These are phyloP conservation scores for Phytophthora macrochlamydospora DNA, from an alignment of 352 stramenopile species.

Conservation along the genomic window DNA sequence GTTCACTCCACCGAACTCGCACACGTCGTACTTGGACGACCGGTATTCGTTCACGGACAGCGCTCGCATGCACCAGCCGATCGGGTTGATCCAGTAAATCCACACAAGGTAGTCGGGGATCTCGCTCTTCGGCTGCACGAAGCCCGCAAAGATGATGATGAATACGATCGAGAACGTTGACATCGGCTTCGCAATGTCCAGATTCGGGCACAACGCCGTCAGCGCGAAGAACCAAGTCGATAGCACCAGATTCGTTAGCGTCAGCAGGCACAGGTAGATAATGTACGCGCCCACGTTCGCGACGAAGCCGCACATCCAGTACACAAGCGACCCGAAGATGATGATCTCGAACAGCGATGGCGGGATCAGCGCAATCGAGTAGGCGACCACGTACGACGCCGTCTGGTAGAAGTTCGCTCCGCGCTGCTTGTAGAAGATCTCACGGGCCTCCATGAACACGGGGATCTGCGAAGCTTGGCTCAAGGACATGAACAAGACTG, in stretches of 20 bases:
- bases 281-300: constrained; percentile 1
- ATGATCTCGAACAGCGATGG: constrained; percentile 1
- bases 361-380: neutral
- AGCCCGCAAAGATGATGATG: constrained; percentile 3
- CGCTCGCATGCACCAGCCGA: constrained; percentile 48
- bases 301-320: constrained; percentile 2
- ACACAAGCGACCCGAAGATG: constrained; percentile 1
- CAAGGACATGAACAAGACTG: constrained; percentile 3
- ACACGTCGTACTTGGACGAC: constrained; percentile 27
- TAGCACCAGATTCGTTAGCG: neutral
- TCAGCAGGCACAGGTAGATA: constrained; percentile 3
- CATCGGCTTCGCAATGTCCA: constrained; percentile 3
- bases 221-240: constrained; percentile 1
- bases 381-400: neutral
- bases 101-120: constrained; percentile 53
- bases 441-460: constrained; percentile 2
- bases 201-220: neutral
- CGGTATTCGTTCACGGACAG: constrained; percentile 49
- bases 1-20: constrained; percentile 30
- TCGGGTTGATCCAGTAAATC: constrained; percentile 66
- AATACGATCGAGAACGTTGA: constrained; percentile 4
- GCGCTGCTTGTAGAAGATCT: constrained; percentile 5
- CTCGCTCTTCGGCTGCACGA: constrained; percentile 22
- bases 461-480: constrained; percentile 1
- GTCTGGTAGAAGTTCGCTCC: constrained; percentile 3